Evolutionary conservation across 306 rosid genomes (phyloP).

Genomic region (Casuarina glauca): DNA sequence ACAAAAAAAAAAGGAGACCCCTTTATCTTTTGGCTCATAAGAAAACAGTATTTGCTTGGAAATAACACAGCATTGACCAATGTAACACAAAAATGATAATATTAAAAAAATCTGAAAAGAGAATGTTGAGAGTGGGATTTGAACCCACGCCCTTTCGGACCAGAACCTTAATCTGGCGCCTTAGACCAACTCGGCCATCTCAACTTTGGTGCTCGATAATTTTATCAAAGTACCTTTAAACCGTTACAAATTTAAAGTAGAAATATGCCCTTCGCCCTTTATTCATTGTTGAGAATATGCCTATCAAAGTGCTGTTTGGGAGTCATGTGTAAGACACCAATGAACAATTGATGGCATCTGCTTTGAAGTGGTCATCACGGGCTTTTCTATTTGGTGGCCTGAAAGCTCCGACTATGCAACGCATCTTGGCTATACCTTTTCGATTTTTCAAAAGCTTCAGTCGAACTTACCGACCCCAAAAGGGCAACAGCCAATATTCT

Average conservation of each 20-base stretch:
- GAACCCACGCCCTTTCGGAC: slow-evolving; percentile 55
- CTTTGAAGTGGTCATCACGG: neutral
- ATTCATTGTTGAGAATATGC: no score
- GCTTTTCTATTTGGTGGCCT: neutral
- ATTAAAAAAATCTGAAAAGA: accelerated
- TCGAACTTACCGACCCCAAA: neutral
- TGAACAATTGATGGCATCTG: neutral
- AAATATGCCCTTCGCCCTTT: no score
- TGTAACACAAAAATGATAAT: neutral
- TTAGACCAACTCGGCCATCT: slow-evolving; percentile 42
- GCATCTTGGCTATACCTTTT: slow-evolving; percentile 1
- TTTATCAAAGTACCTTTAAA: no score
- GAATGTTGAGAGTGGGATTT: slow-evolving; percentile 45
- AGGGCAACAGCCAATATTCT: neutral
- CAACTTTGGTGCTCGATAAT: neutral
- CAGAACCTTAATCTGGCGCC: slow-evolving; percentile 37
- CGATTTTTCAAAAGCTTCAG: neutral
- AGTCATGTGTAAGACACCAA: no score
- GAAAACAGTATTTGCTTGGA: neutral
- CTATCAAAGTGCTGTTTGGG: no score
- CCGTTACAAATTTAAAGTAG: no score
- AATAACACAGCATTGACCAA: no score
- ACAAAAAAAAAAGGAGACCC: no score
- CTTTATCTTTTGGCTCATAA: no score
- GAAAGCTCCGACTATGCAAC: neutral